Evolutionary conservation across 164 flowering plant species (phyloP), one percentile per base, ranked within the genome.

Genomic region (Dillenia suffruticosa): DNA sequence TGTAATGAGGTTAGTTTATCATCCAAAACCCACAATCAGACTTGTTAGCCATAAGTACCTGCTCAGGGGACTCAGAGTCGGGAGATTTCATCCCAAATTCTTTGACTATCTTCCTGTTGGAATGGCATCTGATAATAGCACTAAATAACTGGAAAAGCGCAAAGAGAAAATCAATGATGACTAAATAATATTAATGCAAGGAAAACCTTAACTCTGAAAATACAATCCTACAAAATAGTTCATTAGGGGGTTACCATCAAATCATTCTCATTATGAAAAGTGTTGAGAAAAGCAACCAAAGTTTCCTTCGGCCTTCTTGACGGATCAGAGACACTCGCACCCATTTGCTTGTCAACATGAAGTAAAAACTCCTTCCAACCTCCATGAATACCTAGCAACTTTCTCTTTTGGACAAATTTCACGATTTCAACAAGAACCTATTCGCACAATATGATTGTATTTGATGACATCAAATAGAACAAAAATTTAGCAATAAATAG

Each of bases 341-440:
- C 97, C 47, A 88, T 46, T 72, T 79, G 76, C 58, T 22, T 76
- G 58, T 94, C 99, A 58, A 74, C 45, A 56, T 2, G 8, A 32
- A 63, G 59, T 54, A 91, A 72, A 62, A 91, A 94, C 12, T 85
- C 83, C 70, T 89, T 91, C 99, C 99, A 91, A 2, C 46, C 76
- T 63, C 96, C 99, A 58, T 80, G 66, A 6, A 61, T 56, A 49
- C 99, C 97, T 49, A 59, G 53, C 90, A 85, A 73, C 56, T 79
- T 79, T 51, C 76, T 61, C 68, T 81, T 91, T 65, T 91, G 99
- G 16, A 73, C 70, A 57, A 86, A 55, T 71, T 78, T 89, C 67
- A 91, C 99, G 17, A 88, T 66, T 22, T 86, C 85, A 45, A 75
- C 85, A 44, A 91, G 85, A 61, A 74, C 84, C 97, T 91, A 59